phyloP scores from a whole-genome alignment of 768 basidiomycete species.

The Mycena rebaudengoi region DNA sequence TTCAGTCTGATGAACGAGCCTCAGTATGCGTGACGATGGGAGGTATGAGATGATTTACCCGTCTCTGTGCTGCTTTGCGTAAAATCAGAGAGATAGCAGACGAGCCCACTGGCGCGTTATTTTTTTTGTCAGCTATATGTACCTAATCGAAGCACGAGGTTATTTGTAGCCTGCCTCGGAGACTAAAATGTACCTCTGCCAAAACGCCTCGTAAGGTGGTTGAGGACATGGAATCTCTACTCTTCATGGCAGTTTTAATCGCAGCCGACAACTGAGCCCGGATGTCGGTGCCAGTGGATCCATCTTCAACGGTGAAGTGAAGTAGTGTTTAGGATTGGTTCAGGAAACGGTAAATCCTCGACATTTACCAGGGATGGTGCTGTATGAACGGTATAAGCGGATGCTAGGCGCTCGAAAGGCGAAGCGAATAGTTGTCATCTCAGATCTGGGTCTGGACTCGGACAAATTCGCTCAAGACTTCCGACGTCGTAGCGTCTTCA shows the following conservation, averaged over 20 bases:
- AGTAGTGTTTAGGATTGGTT: no score
- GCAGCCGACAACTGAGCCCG: slow-evolving; percentile 59
- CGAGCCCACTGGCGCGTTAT: slow-evolving; percentile 51
- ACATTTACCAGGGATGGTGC: slow-evolving; percentile 5
- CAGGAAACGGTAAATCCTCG: no score
- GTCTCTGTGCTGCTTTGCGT: slow-evolving; percentile 63
- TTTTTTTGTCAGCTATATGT: slow-evolving; percentile 69
- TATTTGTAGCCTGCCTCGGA: no score
- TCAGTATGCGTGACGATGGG: neutral
- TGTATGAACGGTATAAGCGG: slow-evolving; percentile 1
- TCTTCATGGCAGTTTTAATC: slow-evolving; percentile 78
- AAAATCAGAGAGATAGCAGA: slow-evolving; percentile 61
- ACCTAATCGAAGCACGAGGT: no score
- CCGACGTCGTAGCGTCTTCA: no score
- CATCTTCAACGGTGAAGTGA: neutral
- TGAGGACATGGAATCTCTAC: slow-evolving; percentile 62
- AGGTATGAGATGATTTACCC: slow-evolving; percentile 53
- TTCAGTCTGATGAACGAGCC: slow-evolving; percentile 54
- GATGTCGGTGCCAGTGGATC: slow-evolving; percentile 49
- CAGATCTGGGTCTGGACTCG: no score
- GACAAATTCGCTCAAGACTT: no score
- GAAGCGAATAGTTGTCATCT: neutral
- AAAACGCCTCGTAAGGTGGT: slow-evolving; percentile 70
- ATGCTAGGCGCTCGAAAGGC: neutral
- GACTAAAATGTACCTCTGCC: slow-evolving; percentile 72